phyloP scores from a whole-genome alignment of 2,329 filamentous ascomycete species.

The Tolypocladium guangdongense region DNA sequence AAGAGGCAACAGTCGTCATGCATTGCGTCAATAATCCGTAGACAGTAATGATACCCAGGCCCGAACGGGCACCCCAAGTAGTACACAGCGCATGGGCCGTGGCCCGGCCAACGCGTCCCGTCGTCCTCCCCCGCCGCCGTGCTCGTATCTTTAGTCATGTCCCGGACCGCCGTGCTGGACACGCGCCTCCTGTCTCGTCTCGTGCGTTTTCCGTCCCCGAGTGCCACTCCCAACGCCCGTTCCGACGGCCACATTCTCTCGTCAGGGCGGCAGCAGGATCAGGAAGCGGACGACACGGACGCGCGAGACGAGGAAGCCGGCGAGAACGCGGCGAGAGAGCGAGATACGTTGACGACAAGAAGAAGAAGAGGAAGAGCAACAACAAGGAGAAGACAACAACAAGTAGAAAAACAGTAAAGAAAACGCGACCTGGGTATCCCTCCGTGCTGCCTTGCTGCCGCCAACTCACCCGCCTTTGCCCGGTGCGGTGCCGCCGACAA shows the following conservation, averaged over 20 bases:
- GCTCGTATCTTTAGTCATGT: neutral
- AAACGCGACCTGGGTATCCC: neutral
- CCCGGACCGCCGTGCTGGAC: neutral
- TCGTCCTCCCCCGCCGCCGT: neutral
- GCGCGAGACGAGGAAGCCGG: too few relatives aligned
- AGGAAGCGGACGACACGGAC: neutral
- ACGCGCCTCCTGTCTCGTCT: neutral
- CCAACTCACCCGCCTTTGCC: neutral
- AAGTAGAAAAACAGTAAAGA: neutral
- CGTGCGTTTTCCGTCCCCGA: neutral
- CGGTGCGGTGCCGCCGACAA: neutral
- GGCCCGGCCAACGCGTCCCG: neutral
- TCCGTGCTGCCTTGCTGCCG: neutral
- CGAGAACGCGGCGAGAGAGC: neutral
- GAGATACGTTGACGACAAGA: neutral
- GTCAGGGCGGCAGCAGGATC: neutral
- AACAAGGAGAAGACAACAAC: too few relatives aligned
- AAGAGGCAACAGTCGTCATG: neutral
- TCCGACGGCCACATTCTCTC: neutral
- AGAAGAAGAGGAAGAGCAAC: too few relatives aligned
- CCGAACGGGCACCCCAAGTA: neutral
- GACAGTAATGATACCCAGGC: neutral
- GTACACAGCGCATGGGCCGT: neutral
- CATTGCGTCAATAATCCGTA: neutral
- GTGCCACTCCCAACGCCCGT: neutral